Evolutionary conservation across 2,329 filamentous ascomycete species (phyloP), one percentile per base, ranked within the genome.

Genomic region (Diaporthe australafricana): DNA sequence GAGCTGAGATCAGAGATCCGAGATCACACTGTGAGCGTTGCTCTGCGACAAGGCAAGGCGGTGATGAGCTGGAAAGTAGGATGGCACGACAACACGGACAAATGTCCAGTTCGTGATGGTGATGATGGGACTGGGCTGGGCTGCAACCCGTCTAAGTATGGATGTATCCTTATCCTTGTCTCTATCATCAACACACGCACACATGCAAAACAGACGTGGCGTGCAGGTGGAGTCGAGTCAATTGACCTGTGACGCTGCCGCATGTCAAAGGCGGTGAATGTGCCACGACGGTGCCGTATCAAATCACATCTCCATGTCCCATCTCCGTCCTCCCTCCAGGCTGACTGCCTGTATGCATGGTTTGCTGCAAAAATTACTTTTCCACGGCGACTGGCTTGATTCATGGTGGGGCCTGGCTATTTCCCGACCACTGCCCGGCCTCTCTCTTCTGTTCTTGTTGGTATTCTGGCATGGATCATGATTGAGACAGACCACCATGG

Each of bases 241-340:
- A 65, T 65, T 65, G 60, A 65, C 60, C 60, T 65, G 60, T 65
- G 60, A 65, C 45, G 60, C n/a, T 50, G 60, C 60, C 30, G 60
- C 60, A 65, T 65, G 42, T 27, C 60, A 65, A 65, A 65, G 60
- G 60, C 60, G 60, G 60, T 65, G 60, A 65, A 50, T 65, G 45
- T 50, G 60, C 60, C 42, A 48, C 60, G 60, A 30, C 25, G 57
- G 57, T 63, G 57, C 57, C 42, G 60, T 38, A 63, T 63, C 57
- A 63, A 63, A 63, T 63, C 42, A 63, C 57, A 47, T 60, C 55
- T 42, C 12, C 40, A 17, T 32, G 9, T 48, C n/a, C 42, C 42
- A 11, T 12, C 57, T 11, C 12, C 9, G 25, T 45, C 38, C 38
- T 14, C 6, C 30, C 38, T 7, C n/a, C 52, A 56, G 20, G 9